Conservation (phyloP, 345 rosid species). For the Ceriops zippeliana region DNA sequence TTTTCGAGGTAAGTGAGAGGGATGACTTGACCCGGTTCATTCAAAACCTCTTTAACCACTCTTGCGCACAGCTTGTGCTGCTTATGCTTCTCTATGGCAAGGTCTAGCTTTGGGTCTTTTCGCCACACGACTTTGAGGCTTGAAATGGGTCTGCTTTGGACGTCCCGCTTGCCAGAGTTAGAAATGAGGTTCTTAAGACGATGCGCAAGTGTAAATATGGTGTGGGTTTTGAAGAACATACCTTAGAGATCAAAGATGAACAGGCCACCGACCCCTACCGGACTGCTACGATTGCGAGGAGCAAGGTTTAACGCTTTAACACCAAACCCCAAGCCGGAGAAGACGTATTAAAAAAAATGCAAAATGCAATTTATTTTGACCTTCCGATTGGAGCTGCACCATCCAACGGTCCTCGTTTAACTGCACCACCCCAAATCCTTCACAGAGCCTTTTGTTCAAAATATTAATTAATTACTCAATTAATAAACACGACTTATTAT, state of each 20-base stretch:
- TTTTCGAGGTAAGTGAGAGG: conserved; percentile 69
- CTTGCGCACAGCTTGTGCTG: conserved; percentile 57
- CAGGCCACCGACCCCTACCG: background rate
- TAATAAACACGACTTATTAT: too few relatives aligned
- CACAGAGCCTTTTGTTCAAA: too few relatives aligned
- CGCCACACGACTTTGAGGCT: conserved; percentile 82
- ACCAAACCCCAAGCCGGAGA: background rate
- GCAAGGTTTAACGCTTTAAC: background rate
- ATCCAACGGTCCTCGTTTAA: too few relatives aligned
- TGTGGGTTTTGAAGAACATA: conserved; percentile 28
- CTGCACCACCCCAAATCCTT: too few relatives aligned
- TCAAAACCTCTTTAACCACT: conserved; percentile 67
- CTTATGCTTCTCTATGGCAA: conserved; percentile 69
- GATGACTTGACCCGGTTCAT: conserved; percentile 77
- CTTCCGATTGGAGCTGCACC: too few relatives aligned
- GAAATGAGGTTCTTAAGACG: background rate
- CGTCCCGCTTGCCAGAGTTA: conserved; percentile 1
- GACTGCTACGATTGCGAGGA: background rate
- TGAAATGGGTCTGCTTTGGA: conserved; percentile 42
- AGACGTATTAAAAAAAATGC: too few relatives aligned
- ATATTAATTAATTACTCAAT: too few relatives aligned
- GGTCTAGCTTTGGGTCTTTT: conserved; percentile 63
- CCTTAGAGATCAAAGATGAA: conserved; percentile 3
- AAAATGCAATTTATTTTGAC: too few relatives aligned
- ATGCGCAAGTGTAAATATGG: conserved; percentile 1